Conservation (phyloP, 805 yeast genomes). For the Ogataea ganodermae region DNA sequence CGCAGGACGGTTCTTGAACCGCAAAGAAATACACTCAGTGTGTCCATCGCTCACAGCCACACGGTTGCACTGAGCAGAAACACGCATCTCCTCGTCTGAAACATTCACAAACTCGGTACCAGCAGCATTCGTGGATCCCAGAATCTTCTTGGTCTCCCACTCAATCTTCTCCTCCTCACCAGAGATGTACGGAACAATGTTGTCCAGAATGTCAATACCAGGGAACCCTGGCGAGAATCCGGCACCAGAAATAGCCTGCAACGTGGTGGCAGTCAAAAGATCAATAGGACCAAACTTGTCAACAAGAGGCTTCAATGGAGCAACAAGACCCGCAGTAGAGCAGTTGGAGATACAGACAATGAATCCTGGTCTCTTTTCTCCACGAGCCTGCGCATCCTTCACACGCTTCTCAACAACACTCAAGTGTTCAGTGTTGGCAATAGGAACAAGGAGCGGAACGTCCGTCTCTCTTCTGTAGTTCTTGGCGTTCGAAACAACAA, state of each 20-base stretch:
- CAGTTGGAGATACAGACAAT: constrained; percentile 96
- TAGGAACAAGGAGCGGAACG: constrained; percentile 94
- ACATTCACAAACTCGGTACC: constrained; percentile 59
- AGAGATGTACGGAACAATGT: constrained; percentile 89
- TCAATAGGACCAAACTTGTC: constrained; percentile 91
- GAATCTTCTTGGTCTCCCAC: constrained; percentile 95
- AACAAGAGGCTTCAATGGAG: constrained; percentile 92
- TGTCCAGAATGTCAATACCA: constrained; percentile 92
- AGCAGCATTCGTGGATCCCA: constrained; percentile 61
- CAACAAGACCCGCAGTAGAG: constrained; percentile 97
- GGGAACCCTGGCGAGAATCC: constrained; percentile 98
- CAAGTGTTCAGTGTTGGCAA: constrained; percentile 90
- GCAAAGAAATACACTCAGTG: constrained; percentile 89
- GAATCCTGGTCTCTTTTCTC: constrained; percentile 69
- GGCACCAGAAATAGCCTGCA: constrained; percentile 98
- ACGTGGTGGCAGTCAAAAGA: constrained; percentile 81
- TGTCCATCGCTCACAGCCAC: constrained; percentile 98
- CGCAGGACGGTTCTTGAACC: constrained; percentile 78
- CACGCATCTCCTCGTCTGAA: constrained; percentile 70
- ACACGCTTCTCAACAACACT: constrained; percentile 65
- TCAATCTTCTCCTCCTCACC: constrained; percentile 99
- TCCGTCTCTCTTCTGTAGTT: constrained; percentile 86
- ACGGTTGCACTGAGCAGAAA: constrained; percentile 95
- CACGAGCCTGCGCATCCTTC: constrained; percentile 52
- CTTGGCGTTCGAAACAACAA: constrained; percentile 91